These are phyloP conservation scores for Scutellaria galericulata DNA, from an alignment of 257 asterid species.

Conservation along the genomic window DNA sequence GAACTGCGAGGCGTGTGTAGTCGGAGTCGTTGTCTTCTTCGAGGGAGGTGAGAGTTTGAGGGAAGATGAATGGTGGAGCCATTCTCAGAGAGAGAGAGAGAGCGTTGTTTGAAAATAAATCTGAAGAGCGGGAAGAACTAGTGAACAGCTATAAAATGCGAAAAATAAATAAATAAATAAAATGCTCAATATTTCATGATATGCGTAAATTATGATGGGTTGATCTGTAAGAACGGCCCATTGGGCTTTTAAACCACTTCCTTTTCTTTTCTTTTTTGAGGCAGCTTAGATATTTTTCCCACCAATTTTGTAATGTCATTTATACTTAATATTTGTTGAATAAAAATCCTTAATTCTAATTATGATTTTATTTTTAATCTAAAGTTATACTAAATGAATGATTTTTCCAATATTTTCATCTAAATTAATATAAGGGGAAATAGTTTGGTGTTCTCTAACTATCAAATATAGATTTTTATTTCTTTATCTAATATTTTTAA, in stretches of 20 bases:
- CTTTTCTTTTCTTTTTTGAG: background rate
- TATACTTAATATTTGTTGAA: too few relatives aligned
- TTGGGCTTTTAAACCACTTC: background rate
- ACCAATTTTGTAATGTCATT: too few relatives aligned
- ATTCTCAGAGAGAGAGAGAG: slow-evolving; percentile 33
- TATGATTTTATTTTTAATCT: too few relatives aligned
- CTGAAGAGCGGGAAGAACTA: slow-evolving; percentile 49
- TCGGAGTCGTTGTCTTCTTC: slow-evolving; percentile 57
- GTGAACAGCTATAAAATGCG: background rate
- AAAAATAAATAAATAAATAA: background rate
- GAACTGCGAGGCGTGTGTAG: slow-evolving; percentile 57
- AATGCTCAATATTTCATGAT: background rate
- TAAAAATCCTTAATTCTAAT: too few relatives aligned
- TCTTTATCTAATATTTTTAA: too few relatives aligned
- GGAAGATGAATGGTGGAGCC: slow-evolving; percentile 80
- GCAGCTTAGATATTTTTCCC: too few relatives aligned
- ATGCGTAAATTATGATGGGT: too few relatives aligned
- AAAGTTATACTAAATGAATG: too few relatives aligned
- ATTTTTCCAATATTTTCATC: too few relatives aligned
- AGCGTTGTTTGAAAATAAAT: slow-evolving; percentile 39
- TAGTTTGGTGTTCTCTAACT: too few relatives aligned
- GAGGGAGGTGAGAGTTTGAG: slow-evolving; percentile 65
- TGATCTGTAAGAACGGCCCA: background rate
- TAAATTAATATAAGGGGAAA: too few relatives aligned
- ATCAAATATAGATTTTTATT: too few relatives aligned